Conservation (phyloP, 208 protist genomes). For the Trichomonas tenax region DNA sequence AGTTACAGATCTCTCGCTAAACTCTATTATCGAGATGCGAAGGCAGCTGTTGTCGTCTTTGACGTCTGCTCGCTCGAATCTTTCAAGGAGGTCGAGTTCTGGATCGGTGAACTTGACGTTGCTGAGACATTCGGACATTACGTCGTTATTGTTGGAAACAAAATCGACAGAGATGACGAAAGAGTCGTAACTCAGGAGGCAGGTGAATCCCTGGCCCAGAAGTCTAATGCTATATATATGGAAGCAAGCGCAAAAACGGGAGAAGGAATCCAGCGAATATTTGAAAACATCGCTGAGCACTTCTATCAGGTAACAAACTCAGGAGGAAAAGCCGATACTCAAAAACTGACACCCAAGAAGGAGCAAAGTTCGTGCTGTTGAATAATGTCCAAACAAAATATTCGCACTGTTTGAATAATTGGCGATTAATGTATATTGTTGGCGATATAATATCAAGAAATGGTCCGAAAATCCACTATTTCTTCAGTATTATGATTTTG, state of each 20-base stretch:
- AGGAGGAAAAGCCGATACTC: neutral
- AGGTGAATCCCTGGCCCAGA: neutral
- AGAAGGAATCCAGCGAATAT: neutral
- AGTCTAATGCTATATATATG: neutral
- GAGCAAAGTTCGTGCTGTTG: neutral
- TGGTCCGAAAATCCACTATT: too few species aligned
- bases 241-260: neutral
- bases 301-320: neutral
- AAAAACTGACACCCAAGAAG: neutral
- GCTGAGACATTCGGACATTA: neutral
- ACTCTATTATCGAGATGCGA: conserved; percentile 4
- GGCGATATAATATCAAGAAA: too few species aligned
- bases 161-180: neutral
- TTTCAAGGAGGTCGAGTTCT: neutral
- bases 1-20: neutral
- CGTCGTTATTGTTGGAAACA: neutral
- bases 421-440: too few species aligned
- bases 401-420: too few species aligned
- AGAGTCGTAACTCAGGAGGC: neutral
- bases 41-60: neutral
- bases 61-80: neutral
- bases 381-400: too few species aligned
- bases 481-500: too few species aligned
- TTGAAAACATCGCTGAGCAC: neutral
- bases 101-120: neutral